These are phyloP conservation scores for Aspergillus sp. DNA, from an alignment of 2,329 filamentous ascomycete genomes.

Conservation along the genomic window DNA sequence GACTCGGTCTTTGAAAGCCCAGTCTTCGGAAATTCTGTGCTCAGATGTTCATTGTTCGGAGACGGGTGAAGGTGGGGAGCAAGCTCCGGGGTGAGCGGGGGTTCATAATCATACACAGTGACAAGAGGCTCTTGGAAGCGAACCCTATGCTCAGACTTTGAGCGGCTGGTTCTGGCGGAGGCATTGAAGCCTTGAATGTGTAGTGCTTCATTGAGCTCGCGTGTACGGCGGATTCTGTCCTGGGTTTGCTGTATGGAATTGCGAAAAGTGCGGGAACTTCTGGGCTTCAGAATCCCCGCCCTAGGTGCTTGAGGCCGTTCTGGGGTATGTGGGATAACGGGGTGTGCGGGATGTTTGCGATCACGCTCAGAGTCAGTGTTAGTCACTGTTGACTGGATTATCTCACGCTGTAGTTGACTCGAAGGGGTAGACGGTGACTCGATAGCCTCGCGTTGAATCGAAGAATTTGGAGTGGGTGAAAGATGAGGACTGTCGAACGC, in stretches of 20 bases:
- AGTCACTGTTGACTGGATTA: not conserved
- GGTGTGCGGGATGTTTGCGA: not conserved
- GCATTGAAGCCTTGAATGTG: not conserved
- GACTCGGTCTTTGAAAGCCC: no score
- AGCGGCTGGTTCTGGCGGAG: no score
- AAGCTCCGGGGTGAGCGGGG: slow-evolving; percentile 6
- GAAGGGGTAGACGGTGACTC: no score
- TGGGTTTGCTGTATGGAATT: no score
- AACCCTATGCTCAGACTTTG: slow-evolving; percentile 8
- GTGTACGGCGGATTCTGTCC: not conserved
- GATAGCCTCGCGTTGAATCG: not conserved
- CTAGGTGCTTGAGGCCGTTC: not conserved
- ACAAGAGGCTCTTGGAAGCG: slow-evolving; percentile 17
- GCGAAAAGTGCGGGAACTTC: no score
- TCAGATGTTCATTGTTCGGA: not conserved
- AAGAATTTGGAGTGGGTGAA: not conserved
- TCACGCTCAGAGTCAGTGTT: not conserved
- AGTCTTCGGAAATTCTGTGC: not conserved
- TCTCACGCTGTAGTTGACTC: no score
- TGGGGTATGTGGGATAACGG: not conserved
- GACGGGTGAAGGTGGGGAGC: slow-evolving; percentile 13
- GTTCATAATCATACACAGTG: not conserved
- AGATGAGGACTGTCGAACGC: slow-evolving; percentile 11
- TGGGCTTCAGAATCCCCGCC: slow-evolving; percentile 3
- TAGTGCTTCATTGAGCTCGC: not conserved